A percentile compares a stretch with the other conserved stretches of the same genome.
Conservation (phyloP, 2,329 filamentous ascomycete species). For the Davidsoniella eucalypti region DNA sequence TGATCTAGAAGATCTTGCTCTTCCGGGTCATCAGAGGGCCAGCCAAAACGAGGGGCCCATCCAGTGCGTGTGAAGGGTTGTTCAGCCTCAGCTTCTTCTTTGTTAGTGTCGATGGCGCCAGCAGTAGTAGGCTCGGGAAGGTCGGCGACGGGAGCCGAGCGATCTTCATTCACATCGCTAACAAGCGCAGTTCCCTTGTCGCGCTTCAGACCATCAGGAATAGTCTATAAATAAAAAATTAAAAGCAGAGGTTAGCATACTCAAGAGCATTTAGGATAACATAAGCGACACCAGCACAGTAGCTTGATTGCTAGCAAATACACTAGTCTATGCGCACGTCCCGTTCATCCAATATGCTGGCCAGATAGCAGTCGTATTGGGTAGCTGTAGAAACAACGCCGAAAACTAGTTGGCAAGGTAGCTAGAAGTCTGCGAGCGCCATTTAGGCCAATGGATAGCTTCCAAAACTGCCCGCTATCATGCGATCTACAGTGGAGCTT, state of each 20-base stretch:
- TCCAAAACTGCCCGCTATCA: too few relatives aligned
- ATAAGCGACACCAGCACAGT: too few relatives aligned
- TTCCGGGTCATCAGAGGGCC: slow-evolving; percentile 40
- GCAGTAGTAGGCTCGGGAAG: slow-evolving; percentile 59
- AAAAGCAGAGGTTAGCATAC: not conserved
- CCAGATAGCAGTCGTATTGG: too few relatives aligned
- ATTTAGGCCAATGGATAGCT: too few relatives aligned
- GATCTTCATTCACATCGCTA: slow-evolving; percentile 59
- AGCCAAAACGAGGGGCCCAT: slow-evolving; percentile 78
- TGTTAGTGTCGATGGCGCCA: slow-evolving; percentile 42
- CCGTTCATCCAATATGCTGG: not conserved
- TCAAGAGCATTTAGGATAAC: not conserved
- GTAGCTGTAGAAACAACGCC: too few relatives aligned
- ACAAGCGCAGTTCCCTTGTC: slow-evolving; percentile 52
- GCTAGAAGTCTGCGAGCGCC: too few relatives aligned
- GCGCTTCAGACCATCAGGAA: slow-evolving; percentile 48
- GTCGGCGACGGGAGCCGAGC: slow-evolving; percentile 52
- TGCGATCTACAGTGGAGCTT: too few relatives aligned
- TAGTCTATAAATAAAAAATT: slow-evolving; percentile 32
- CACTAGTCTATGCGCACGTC: not conserved
- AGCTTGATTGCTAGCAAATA: not conserved
- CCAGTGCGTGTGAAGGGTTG: slow-evolving; percentile 41
- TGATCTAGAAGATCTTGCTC: slow-evolving; percentile 67
- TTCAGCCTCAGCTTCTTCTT: slow-evolving; percentile 37
- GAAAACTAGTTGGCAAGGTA: too few relatives aligned